Conservation (phyloP, 2,329 filamentous ascomycete genomes). For the Aspergillus ruber region DNA sequence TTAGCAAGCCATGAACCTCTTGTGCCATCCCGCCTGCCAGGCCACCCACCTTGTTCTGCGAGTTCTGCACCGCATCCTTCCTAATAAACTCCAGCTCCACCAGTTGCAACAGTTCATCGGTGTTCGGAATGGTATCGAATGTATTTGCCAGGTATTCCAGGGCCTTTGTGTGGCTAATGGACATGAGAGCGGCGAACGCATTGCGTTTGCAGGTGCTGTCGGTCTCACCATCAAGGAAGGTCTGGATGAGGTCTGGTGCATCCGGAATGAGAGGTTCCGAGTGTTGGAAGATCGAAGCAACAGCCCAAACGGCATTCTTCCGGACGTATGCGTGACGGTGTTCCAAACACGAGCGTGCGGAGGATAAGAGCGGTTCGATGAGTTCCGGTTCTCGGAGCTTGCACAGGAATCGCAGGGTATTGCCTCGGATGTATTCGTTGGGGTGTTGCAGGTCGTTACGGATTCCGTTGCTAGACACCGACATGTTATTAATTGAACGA, state of each 20-base stretch:
- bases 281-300: conserved; percentile 87
- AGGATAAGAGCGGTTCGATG: conserved; percentile 90
- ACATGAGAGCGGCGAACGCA: conserved; percentile 83
- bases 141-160: conserved; percentile 79
- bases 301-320: conserved; percentile 94
- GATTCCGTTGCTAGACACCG: conserved; percentile 73
- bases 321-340: conserved; percentile 96
- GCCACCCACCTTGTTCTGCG: conserved; percentile 74
- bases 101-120: conserved; percentile 87
- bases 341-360: conserved; percentile 84
- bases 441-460: conserved; percentile 94
- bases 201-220: conserved; percentile 97
- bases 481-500: conserved; percentile 5
- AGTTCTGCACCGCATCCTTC: conserved; percentile 91
- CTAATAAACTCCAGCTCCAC: conserved; percentile 96
- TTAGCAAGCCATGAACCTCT: conserved; percentile 18
- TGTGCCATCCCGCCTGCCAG: background rate
- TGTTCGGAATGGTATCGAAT: conserved; percentile 89
- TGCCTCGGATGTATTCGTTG: conserved; percentile 97
- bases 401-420: conserved; percentile 95
- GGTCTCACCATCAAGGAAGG: conserved; percentile 83
- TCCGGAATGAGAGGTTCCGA: conserved; percentile 90
- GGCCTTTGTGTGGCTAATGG: conserved; percentile 89
- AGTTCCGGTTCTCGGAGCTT: conserved; percentile 94
- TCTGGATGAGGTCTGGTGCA: conserved; percentile 82